A percentile compares a stretch with the other conserved stretches of the same genome.
Conservation (phyloP, 2,329 filamentous ascomycete genomes). For the Hymenotorrendiella dingleyae region DNA sequence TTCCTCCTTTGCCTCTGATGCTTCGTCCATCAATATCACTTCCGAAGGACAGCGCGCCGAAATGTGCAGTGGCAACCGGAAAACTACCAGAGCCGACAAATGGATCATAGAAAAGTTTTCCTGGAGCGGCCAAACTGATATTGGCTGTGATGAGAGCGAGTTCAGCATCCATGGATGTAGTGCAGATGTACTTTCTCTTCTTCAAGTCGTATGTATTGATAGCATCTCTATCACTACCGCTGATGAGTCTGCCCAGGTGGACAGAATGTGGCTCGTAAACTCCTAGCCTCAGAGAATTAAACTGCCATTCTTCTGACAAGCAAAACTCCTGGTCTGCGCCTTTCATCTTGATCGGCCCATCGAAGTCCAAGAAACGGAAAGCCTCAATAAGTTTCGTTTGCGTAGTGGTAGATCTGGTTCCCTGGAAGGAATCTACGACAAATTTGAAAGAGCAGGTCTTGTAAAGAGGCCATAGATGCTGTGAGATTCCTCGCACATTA, state of each 20-base stretch:
- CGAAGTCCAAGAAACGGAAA: conserved; percentile 72
- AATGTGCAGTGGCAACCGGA: conserved; percentile 82
- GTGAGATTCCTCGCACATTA: conserved; percentile 52
- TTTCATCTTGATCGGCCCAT: conserved; percentile 72
- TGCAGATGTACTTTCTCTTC: conserved; percentile 88
- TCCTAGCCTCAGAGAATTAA: conserved; percentile 41
- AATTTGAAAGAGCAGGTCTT: conserved; percentile 70
- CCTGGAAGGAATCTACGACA: conserved; percentile 74
- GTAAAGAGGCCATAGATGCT: conserved; percentile 63
- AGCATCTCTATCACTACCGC: conserved; percentile 58
- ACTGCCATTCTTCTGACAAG: conserved; percentile 76
- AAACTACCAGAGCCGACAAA: conserved; percentile 96
- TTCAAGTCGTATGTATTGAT: conserved; percentile 80
- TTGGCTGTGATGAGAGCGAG: conserved; percentile 89
- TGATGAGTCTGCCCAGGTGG: conserved; percentile 69
- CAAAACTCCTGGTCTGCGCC: conserved; percentile 68
- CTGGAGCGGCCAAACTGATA: conserved; percentile 73
- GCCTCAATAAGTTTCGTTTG: conserved; percentile 75
- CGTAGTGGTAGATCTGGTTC: conserved; percentile 55
- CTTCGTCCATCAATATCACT: conserved; percentile 92
- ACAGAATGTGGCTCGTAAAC: conserved; percentile 52
- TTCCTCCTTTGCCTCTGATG: conserved; percentile 59
- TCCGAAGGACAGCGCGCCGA: conserved; percentile 76
- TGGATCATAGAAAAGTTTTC: conserved; percentile 86
- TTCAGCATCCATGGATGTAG: conserved; percentile 96